Base-by-base conservation (phyloP, 805 yeast species). In the Metschnikowia anglica region DNA sequence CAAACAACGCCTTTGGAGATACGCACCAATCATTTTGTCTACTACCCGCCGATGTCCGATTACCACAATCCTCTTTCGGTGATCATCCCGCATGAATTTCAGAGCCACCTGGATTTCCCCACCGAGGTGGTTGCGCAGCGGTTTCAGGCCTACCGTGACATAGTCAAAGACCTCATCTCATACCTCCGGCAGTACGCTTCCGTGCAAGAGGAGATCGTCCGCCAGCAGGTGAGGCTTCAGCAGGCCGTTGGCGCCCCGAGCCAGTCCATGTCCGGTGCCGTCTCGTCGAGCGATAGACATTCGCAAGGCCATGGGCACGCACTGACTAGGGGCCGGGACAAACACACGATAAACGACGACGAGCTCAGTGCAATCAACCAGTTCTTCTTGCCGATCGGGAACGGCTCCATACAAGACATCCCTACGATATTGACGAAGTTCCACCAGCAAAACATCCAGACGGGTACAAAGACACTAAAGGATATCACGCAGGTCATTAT, bases 71-170 rank as follows among this genome's bases (percentile, higher is more conserved):
- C 76, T 13, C 61, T 69, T 45, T 63, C 63, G 47, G 73, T 68
- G 41, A 49, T 62, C 15, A 60, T 70, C 33, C 74, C 74, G 20
- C 63, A 65, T 53, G 58, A 58, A 29, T 70, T 70, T 48, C 47
- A 49, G 35, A 41, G 51, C 13, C 61, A 57, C n/a, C 53, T 56
- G 21, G 74, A 70, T 35, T 69, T 55, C 44, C 98, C 98, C 9
- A 89, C 97, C 1, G 97, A 90, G 44, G 78, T 86, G 5, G 70
- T 91, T 46, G 93, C 96, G 2, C 74, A 79, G 21, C 72, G 98
- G 49, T 90, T 91, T 61, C 75, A 81, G 37, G 84, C 95, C 2
- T 91, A 97, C 97, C 73, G 96, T 45, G 74, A 77, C 30, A 79
- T 90, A 42, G 81, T 89, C 44, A 80, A 81, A 48, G 83, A 91